A percentile compares a stretch with the other conserved stretches of the same genome.
These are phyloP conservation scores for Borovskyia barvae DNA, from an alignment of 208 protist species.

Conservation along the genomic window DNA sequence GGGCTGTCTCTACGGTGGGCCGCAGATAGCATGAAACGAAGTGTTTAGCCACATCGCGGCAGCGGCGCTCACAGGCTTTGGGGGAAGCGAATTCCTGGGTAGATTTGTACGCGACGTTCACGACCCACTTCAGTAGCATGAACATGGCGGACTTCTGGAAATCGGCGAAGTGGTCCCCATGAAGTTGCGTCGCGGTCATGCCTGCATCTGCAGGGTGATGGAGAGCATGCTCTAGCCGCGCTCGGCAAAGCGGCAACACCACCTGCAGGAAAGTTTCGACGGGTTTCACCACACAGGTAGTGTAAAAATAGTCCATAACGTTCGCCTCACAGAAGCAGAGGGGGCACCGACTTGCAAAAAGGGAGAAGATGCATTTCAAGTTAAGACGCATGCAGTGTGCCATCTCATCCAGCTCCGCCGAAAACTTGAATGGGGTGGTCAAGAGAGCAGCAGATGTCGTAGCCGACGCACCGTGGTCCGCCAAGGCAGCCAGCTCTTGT, in stretches of 20 bases:
- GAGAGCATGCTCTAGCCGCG: slow-evolving; percentile 27
- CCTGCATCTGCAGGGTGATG: slow-evolving; percentile 20
- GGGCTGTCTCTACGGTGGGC: slow-evolving; percentile 37
- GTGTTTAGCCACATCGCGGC: slow-evolving; percentile 45
- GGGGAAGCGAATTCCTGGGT: slow-evolving; percentile 59
- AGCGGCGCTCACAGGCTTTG: slow-evolving; percentile 62
- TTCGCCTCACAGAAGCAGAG: slow-evolving; percentile 56
- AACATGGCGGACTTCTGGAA: slow-evolving; percentile 67
- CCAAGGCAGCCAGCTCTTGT: slow-evolving; percentile 25
- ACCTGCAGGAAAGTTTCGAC: slow-evolving; percentile 31
- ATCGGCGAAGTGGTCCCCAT: slow-evolving; percentile 52
- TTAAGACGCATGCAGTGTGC: slow-evolving; percentile 69
- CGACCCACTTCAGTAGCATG: slow-evolving; percentile 62
- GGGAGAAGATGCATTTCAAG: slow-evolving; percentile 70
- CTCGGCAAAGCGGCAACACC: slow-evolving; percentile 46
- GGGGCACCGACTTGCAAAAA: slow-evolving; percentile 55
- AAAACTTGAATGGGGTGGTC: slow-evolving; percentile 13
- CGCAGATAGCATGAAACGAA: slow-evolving; percentile 44
- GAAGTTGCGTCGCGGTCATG: slow-evolving; percentile 29
- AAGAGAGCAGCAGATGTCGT: slow-evolving; percentile 9
- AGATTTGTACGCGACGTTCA: slow-evolving; percentile 47
- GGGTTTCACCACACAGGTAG: slow-evolving; percentile 34
- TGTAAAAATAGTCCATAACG: slow-evolving; percentile 49
- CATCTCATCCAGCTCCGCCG: slow-evolving; percentile 42
- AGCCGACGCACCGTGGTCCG: slow-evolving; percentile 2